Evolutionary conservation across 345 rosid species (phyloP).

Genomic region (Fremontodendron californicum): DNA sequence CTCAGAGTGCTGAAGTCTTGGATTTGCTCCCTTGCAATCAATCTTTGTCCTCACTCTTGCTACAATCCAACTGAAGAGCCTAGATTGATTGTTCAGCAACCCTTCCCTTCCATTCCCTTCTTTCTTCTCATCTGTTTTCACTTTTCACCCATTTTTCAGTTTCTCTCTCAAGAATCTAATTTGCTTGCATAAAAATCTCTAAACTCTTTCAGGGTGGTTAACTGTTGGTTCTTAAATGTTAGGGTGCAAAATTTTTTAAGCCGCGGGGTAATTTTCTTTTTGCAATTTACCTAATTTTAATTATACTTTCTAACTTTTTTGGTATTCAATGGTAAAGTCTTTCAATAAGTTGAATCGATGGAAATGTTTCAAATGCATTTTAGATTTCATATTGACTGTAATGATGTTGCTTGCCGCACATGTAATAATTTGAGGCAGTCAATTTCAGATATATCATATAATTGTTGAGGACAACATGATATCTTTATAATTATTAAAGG

Average conservation of each 20-base stretch:
- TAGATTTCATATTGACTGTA: neutral
- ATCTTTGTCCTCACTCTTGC: neutral
- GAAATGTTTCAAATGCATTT: neutral
- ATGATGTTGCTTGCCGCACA: neutral
- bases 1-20: neutral
- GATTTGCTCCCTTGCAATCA: neutral
- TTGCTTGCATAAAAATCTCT: neutral
- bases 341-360: neutral
- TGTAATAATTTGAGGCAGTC: conserved; percentile 1
- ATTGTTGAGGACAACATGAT: neutral
- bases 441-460: neutral
- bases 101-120: neutral
- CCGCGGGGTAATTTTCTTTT: neutral
- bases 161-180: neutral
- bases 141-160: neutral
- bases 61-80: neutral
- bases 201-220: neutral
- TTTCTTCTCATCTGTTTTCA: neutral
- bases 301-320: neutral
- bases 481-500: neutral
- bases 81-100: neutral
- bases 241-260: neutral
- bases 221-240: neutral
- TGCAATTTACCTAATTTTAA: neutral
- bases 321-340: neutral